Conservation (phyloP, 352 stramenopile genomes). For the Pythium aquatile region DNA sequence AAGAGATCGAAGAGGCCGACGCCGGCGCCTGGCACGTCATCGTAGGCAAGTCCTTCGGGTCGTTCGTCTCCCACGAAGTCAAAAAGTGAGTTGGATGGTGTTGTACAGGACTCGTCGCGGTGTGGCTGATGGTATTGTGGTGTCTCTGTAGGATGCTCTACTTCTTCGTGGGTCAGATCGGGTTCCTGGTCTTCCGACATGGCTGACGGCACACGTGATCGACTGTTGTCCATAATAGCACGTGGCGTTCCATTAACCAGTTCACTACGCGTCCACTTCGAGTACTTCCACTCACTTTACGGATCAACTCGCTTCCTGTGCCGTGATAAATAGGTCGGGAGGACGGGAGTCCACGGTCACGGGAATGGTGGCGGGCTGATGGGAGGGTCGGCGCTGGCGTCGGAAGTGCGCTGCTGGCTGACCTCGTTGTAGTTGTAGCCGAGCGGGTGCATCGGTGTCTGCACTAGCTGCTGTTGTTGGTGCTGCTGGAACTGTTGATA, state of each 20-base stretch:
- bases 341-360: not conserved
- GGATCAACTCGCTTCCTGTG: not conserved
- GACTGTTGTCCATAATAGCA: slow-evolving; percentile 12
- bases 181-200: slow-evolving; percentile 76
- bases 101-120: not conserved
- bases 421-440: not conserved
- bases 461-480: slow-evolving; percentile 24
- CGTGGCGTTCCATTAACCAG: slow-evolving; percentile 5
- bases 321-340: slow-evolving; percentile 12
- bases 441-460: not conserved
- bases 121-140: not conserved
- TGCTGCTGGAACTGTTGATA: slow-evolving; percentile 31
- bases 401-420: slow-evolving; percentile 5
- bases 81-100: slow-evolving; percentile 52
- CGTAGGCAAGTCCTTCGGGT: slow-evolving; percentile 84
- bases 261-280: not conserved
- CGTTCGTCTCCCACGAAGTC: slow-evolving; percentile 82
- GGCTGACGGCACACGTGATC: slow-evolving; percentile 29
- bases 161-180: slow-evolving; percentile 80
- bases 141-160: slow-evolving; percentile 60
- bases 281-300: too few relatives aligned
- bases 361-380: not conserved
- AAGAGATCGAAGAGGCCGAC: slow-evolving; percentile 67
- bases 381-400: not conserved
- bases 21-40: slow-evolving; percentile 79